Conservation (phyloP, 768 basidiomycete genomes). For the Vishniacozyma victoriae region DNA sequence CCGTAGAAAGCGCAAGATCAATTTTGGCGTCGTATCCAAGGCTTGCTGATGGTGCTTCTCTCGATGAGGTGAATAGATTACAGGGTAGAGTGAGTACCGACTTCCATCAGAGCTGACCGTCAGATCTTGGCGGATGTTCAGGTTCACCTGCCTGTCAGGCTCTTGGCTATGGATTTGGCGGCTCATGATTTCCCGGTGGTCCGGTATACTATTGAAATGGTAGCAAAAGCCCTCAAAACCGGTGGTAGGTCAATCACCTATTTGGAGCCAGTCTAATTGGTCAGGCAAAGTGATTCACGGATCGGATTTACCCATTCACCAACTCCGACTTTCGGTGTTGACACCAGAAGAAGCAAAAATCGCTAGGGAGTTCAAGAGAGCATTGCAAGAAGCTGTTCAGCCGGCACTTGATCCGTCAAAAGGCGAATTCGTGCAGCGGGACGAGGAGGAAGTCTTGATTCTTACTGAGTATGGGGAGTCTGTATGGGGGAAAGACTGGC, state of each 20-base stretch:
- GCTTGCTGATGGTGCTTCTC: slow-evolving; percentile 49
- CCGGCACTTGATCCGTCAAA: slow-evolving; percentile 45
- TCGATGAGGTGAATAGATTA: slow-evolving; percentile 51
- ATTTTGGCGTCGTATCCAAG: slow-evolving; percentile 52
- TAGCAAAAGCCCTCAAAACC: too few relatives aligned
- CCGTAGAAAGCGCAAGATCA: slow-evolving; percentile 50
- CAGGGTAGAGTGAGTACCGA: slow-evolving; percentile 55
- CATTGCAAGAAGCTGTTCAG: slow-evolving; percentile 52
- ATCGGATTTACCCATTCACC: slow-evolving; percentile 61
- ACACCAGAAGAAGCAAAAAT: slow-evolving; percentile 51
- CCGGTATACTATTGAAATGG: slow-evolving; percentile 66
- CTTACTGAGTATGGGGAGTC: slow-evolving; percentile 55
- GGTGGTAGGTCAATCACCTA: too few relatives aligned
- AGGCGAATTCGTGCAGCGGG: slow-evolving; percentile 36
- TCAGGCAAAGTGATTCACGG: slow-evolving; percentile 66
- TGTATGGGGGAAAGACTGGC: slow-evolving; percentile 55
- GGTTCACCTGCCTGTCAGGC: slow-evolving; percentile 62
- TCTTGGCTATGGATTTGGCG: slow-evolving; percentile 60
- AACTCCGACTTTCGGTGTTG: slow-evolving; percentile 56
- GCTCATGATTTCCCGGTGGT: slow-evolving; percentile 59
- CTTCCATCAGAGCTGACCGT: slow-evolving; percentile 54
- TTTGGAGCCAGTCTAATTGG: slow-evolving; percentile 56
- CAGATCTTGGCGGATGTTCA: slow-evolving; percentile 26
- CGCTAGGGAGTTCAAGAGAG: slow-evolving; percentile 58
- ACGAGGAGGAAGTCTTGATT: slow-evolving; percentile 51